Evolutionary conservation across 1,284 basidiomycete genomes (phyloP), one percentile per base, ranked within the genome.

Genomic region (Puccinia horiana): DNA sequence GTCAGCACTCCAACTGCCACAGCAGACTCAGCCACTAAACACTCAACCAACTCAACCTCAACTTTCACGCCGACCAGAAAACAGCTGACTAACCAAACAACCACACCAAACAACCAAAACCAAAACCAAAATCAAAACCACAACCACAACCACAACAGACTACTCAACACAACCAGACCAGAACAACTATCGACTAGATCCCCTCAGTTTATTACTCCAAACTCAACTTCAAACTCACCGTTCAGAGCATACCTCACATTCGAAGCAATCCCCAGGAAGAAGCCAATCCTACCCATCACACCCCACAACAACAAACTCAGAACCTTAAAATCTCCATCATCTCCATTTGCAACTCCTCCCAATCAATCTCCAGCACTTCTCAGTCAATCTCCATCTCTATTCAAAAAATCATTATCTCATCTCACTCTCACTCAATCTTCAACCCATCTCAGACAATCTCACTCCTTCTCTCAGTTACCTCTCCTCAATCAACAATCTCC

Each of bases 251-350:
- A 23, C n/a, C 37, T 76, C 11, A 76, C 75, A 4, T 20, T 32
- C 5, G 75, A 76, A 61, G 75, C 75, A 9, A 61, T 76, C 35
- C 75, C 75, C 2, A 18, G 75, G 16, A 58, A 76, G 29, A 76
- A 76, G 16, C 42, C 32, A 65, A 20, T 76, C 58, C 42, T 76
- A 44, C 75, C 75, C 35, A 76, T 63, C 42, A 56, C 75, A 32
- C 23, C 37, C 12, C 73, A 42, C 26, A 35, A 69, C 65, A 69
- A 42, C 65, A 61, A 29, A 18, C 58, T 61, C 6, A 61, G 58
- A 35, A 61, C 29, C 58, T 61, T 61, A 18, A 61, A 61, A 61
- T 35, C 58, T 32, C 32, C 58, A 29, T 35, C 58, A n/a, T 72
- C 47, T 58, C 49, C 73, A 75, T 56, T 54, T 18, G 16, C 49